Conservation (phyloP, 345 rosid genomes). For the Euphorbia peplus region DNA sequence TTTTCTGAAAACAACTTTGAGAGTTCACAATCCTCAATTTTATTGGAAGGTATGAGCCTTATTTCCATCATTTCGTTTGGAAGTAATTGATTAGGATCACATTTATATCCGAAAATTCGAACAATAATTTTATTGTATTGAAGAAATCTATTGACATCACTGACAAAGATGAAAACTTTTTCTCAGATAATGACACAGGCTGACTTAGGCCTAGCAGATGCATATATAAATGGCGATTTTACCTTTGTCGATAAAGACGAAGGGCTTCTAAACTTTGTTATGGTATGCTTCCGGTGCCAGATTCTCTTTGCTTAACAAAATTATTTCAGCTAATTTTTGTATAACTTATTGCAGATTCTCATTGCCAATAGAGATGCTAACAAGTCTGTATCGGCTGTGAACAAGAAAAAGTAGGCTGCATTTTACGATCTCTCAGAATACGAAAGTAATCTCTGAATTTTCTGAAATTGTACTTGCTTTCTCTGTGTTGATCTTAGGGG, state of each 20-base stretch:
- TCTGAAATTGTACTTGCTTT: slow-evolving; percentile 4
- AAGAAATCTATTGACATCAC: neutral
- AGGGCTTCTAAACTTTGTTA: slow-evolving; percentile 69
- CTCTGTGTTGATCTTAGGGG: slow-evolving; percentile 45
- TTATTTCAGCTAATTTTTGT: neutral
- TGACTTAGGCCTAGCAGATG: slow-evolving; percentile 90
- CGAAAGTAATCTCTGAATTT: neutral
- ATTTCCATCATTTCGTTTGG: neutral
- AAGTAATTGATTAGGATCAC: neutral
- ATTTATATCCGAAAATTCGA: no score
- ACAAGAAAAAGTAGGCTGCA: slow-evolving; percentile 54
- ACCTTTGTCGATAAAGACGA: slow-evolving; percentile 69
- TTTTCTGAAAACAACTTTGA: slow-evolving; percentile 45
- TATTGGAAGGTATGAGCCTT: slow-evolving; percentile 73
- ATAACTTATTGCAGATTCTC: slow-evolving; percentile 48
- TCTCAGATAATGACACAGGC: slow-evolving; percentile 83
- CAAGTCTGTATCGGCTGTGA: slow-evolving; percentile 38
- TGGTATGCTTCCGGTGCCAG: slow-evolving; percentile 37
- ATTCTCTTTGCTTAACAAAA: neutral
- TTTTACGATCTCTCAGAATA: neutral
- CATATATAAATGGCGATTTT: slow-evolving; percentile 76
- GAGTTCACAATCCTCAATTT: slow-evolving; percentile 74
- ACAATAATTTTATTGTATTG: no score
- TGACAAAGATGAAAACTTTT: slow-evolving; percentile 5
- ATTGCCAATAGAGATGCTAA: slow-evolving; percentile 61